These are phyloP conservation scores for Solanum stenotomum DNA, from an alignment of 257 asterid genomes.

Conservation along the genomic window DNA sequence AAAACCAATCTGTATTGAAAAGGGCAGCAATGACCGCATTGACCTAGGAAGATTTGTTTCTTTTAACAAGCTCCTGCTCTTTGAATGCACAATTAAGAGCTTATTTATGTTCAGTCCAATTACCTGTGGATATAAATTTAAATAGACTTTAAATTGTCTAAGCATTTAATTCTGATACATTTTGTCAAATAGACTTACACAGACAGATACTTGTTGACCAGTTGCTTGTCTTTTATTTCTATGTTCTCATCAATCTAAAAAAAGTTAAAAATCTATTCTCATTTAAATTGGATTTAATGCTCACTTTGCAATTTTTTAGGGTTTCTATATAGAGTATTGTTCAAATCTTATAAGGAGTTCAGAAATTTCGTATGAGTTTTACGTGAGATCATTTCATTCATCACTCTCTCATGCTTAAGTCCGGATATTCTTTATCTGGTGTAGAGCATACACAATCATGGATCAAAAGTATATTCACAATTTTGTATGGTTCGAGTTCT, in stretches of 20 bases:
- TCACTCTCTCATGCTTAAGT: neutral
- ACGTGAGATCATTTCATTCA: too few relatives aligned
- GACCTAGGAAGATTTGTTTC: neutral
- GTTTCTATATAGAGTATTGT: rapidly evolving
- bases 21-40: neutral
- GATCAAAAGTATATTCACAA: neutral
- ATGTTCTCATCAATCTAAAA: neutral
- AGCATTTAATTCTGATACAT: neutral
- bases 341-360: neutral
- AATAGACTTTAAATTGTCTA: neutral
- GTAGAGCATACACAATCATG: too few relatives aligned
- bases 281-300: neutral
- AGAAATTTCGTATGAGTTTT: too few relatives aligned
- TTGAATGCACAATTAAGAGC: neutral
- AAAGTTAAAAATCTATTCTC: neutral
- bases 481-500: too few relatives aligned
- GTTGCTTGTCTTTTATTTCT: neutral
- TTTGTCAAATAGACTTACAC: neutral
- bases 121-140: neutral
- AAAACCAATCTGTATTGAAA: neutral
- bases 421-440: too few relatives aligned
- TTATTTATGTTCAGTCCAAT: neutral
- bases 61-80: neutral
- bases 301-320: neutral
- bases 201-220: neutral